These are phyloP conservation scores for maize (Zea mays) DNA, from an alignment of 176 grass and related monocot genomes.

Conservation along the genomic window DNA sequence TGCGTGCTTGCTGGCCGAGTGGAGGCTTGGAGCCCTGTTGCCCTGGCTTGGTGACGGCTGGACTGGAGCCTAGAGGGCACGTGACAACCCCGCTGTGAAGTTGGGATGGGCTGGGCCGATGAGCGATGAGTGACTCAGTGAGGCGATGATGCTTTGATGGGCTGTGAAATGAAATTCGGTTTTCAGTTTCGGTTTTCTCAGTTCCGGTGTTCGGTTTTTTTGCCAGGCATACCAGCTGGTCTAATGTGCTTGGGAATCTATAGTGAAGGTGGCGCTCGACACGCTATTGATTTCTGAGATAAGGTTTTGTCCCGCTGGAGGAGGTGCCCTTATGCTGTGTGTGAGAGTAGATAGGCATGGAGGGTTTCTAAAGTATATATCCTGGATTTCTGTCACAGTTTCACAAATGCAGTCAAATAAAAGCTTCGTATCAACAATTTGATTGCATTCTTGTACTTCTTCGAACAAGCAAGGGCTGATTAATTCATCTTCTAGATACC, in stretches of 20 bases:
- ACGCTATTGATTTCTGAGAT: conserved; percentile 47
- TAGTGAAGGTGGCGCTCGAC: conserved; percentile 41
- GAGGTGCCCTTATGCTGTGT: conserved; percentile 18
- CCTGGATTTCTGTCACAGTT: conserved; percentile 50
- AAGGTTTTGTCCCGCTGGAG: conserved; percentile 48
- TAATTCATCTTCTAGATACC: conserved; percentile 61
- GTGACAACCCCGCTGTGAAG: no score
- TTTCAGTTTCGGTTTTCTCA: no score
- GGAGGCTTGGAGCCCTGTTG: no score
- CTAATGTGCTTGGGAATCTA: conserved; percentile 45
- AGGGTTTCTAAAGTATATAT: conserved; percentile 37
- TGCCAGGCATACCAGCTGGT: conserved; percentile 30
- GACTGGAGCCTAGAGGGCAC: no score
- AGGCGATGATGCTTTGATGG: no score
- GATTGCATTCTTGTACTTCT: conserved; percentile 43
- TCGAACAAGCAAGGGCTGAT: conserved; percentile 54
- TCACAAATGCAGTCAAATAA: conserved; percentile 62
- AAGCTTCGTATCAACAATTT: conserved; percentile 49
- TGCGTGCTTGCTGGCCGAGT: no score
- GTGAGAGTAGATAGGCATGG: conserved; percentile 42
- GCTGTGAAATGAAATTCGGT: no score
- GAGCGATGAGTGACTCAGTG: no score
- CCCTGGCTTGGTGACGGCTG: no score
- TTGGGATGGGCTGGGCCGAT: no score
- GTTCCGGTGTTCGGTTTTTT: no score